phyloP scores from a whole-genome alignment of 805 yeast genomes.

The Suhomyces faveliae region DNA sequence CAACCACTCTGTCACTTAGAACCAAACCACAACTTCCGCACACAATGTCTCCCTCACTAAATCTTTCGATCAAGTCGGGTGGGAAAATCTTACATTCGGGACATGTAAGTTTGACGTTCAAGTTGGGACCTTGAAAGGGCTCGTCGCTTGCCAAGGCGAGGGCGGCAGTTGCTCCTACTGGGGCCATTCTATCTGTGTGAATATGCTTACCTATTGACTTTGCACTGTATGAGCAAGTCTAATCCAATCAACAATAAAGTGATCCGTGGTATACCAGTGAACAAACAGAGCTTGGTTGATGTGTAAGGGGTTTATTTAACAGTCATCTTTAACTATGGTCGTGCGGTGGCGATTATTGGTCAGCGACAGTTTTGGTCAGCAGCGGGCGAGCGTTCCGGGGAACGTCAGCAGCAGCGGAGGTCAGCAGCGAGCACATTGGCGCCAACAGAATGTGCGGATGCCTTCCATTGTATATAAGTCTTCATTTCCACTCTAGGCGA shows the following conservation, averaged over 20 bases:
- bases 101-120: conserved; percentile 86
- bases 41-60: conserved; percentile 97
- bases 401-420: too few relatives aligned
- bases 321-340: not conserved
- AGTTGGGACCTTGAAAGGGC: conserved; percentile 60
- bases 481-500: too few relatives aligned
- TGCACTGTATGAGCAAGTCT: not conserved
- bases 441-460: too few relatives aligned
- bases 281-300: not conserved
- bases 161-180: not conserved
- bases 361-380: too few relatives aligned
- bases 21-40: conserved; percentile 97
- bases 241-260: conserved; percentile 4
- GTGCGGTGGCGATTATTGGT: too few relatives aligned
- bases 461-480: too few relatives aligned
- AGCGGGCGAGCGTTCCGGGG: too few relatives aligned
- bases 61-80: conserved; percentile 91
- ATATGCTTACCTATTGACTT: not conserved
- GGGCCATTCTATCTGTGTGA: not conserved
- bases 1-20: conserved; percentile 86
- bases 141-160: conserved; percentile 1
- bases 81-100: conserved; percentile 97
- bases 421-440: too few relatives aligned
- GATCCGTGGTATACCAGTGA: not conserved
- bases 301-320: not conserved